These are phyloP conservation scores for Thelonectria blattea DNA, from an alignment of 2,329 filamentous ascomycete genomes.

Conservation along the genomic window DNA sequence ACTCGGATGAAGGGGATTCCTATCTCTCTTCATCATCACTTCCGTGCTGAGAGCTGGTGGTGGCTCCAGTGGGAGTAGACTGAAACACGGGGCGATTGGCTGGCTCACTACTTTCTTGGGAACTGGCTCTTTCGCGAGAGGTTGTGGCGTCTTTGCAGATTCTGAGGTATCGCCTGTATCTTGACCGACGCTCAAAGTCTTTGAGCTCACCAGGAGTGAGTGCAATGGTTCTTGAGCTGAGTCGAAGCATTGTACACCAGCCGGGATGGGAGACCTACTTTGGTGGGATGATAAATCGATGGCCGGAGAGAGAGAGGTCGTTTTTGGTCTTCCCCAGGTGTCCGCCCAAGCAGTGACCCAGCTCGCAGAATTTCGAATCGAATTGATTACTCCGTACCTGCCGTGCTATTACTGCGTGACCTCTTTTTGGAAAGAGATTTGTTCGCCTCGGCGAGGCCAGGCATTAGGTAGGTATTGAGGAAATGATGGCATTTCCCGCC, in stretches of 20 bases:
- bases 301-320: not conserved
- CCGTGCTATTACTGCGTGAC: not conserved
- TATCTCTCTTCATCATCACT: not conserved
- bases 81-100: not conserved
- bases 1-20: not conserved
- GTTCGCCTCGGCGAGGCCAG: not conserved
- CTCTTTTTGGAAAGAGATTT: not conserved
- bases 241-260: constrained; percentile 27
- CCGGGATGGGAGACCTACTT: not conserved
- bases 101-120: not conserved
- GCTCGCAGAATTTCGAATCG: too few species aligned
- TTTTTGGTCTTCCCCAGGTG: not conserved
- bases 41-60: not conserved
- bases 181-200: constrained; percentile 30
- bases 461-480: not conserved
- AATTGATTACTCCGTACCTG: too few species aligned
- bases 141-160: not conserved
- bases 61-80: not conserved
- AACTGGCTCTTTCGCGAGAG: not conserved
- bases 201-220: constrained; percentile 27
- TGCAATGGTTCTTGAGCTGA: constrained; percentile 27
- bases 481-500: not conserved
- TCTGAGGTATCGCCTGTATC: constrained; percentile 28
- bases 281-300: not conserved
- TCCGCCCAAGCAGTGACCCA: too few species aligned